Evolutionary conservation across 768 basidiomycete genomes (phyloP).

Genomic region (Polyporus arcularius): DNA sequence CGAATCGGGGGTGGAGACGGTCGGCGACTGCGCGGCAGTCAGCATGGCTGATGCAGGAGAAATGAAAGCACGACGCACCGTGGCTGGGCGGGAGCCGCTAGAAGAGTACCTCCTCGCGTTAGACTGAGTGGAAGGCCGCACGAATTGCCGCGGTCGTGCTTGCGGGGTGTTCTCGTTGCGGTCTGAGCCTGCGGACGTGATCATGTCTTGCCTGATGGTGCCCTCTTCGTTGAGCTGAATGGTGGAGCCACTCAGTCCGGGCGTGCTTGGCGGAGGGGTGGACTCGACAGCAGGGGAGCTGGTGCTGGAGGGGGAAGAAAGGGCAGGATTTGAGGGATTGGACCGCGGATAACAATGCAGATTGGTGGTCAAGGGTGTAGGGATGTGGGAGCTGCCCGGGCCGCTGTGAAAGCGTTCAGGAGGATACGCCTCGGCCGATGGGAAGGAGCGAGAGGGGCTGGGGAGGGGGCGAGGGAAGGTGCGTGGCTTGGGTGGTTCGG

Average conservation of each 20-base stretch:
- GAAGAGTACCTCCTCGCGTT: constrained; percentile 18
- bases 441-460: constrained; percentile 31
- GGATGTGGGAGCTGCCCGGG: constrained; percentile 21
- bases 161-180: constrained; percentile 26
- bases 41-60: not conserved
- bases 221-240: constrained; percentile 42
- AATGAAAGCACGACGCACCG: constrained; percentile 24
- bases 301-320: constrained; percentile 70
- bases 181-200: constrained; percentile 17
- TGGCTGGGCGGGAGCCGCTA: constrained; percentile 32
- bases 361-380: constrained; percentile 41
- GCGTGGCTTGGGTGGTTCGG: constrained; percentile 28
- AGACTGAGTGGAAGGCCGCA: not conserved
- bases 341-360: constrained; percentile 38
- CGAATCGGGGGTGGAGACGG: constrained; percentile 23
- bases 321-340: constrained; percentile 58
- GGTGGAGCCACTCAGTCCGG: constrained; percentile 49
- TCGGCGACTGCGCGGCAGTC: constrained; percentile 28
- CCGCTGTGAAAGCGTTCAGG: not conserved
- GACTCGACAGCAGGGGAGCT: constrained; percentile 66
- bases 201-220: constrained; percentile 34
- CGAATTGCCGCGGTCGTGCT: constrained; percentile 23
- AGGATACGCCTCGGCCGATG: constrained; percentile 16
- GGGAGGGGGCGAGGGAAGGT: constrained; percentile 31
- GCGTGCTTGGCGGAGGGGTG: constrained; percentile 72